Percentiles rank a stretch among this genome's conserved stretches.
These are phyloP conservation scores for Ramaria sp. DNA, from an alignment of 768 basidiomycete species.

Conservation along the genomic window DNA sequence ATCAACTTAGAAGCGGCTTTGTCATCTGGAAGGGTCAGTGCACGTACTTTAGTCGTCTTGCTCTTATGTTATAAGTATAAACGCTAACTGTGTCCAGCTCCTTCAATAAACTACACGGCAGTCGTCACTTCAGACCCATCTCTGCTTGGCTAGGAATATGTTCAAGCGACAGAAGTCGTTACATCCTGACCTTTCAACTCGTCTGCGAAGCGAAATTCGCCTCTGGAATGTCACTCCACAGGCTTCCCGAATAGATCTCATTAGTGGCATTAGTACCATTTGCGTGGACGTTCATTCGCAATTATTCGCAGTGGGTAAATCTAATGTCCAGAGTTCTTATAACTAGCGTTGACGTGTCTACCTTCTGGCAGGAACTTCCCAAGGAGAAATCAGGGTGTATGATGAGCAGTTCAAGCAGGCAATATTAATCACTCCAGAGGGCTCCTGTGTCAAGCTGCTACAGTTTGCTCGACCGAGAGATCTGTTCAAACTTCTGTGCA, in stretches of 20 bases:
- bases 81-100: no score
- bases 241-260: background rate
- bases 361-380: background rate
- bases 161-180: background rate
- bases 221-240: background rate
- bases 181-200: background rate
- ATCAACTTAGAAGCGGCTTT: no score
- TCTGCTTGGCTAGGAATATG: background rate
- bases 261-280: background rate
- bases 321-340: background rate
- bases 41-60: no score
- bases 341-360: background rate
- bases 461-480: background rate
- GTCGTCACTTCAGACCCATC: no score
- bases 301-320: conserved; percentile 3
- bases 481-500: background rate
- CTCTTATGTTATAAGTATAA: no score
- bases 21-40: no score
- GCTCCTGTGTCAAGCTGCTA: background rate
- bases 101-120: no score
- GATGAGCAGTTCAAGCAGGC: background rate
- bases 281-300: background rate
- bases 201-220: background rate
- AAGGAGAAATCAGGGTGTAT: conserved; percentile 4
- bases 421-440: background rate